Percentiles rank a stretch among this genome's conserved stretches.
These are phyloP conservation scores for Ascochyta lentis DNA, from an alignment of 2,329 filamentous ascomycete species.

Conservation along the genomic window DNA sequence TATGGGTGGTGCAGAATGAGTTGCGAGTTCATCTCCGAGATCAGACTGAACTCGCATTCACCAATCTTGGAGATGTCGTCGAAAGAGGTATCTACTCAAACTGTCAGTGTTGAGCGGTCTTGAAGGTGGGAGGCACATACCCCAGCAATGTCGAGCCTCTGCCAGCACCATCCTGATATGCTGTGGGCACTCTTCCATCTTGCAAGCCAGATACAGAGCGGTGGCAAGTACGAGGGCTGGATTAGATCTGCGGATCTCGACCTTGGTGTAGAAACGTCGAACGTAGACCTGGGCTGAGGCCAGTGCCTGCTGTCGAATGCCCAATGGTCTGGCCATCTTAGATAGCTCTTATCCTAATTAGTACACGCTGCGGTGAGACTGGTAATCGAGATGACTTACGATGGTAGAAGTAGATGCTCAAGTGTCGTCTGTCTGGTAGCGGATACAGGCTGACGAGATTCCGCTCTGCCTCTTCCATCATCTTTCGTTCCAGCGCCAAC, in stretches of 20 bases:
- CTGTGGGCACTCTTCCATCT: conserved; percentile 97
- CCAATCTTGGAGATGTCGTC: conserved; percentile 81
- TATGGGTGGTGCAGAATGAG: conserved; percentile 92
- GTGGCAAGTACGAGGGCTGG: conserved; percentile 93
- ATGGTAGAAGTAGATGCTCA: conserved; percentile 92
- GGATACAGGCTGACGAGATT: conserved; percentile 79
- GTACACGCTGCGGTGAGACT: not conserved
- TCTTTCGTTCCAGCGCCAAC: conserved; percentile 75
- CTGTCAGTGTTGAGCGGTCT: conserved; percentile 12
- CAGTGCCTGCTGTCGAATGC: conserved; percentile 86
- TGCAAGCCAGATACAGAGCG: conserved; percentile 92
- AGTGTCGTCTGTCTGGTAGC: conserved; percentile 78
- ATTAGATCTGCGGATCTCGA: conserved; percentile 91
- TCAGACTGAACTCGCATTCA: conserved; percentile 92
- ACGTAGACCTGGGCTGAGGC: conserved; percentile 95
- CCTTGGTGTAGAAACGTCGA: conserved; percentile 88
- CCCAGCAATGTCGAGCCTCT: conserved; percentile 76
- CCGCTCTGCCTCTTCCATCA: conserved; percentile 78
- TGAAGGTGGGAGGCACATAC: conserved; percentile 21
- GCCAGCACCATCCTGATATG: conserved; percentile 90
- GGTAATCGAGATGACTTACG: conserved; percentile 60
- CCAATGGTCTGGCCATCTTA: conserved; percentile 83
- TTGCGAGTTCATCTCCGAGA: conserved; percentile 88
- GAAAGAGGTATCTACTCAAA: conserved; percentile 41
- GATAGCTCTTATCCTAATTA: conserved; percentile 64